A percentile compares a stretch with the other conserved stretches of the same genome.
Conservation (phyloP, 1,284 basidiomycete genomes). For the Caloboletus inedulis region DNA sequence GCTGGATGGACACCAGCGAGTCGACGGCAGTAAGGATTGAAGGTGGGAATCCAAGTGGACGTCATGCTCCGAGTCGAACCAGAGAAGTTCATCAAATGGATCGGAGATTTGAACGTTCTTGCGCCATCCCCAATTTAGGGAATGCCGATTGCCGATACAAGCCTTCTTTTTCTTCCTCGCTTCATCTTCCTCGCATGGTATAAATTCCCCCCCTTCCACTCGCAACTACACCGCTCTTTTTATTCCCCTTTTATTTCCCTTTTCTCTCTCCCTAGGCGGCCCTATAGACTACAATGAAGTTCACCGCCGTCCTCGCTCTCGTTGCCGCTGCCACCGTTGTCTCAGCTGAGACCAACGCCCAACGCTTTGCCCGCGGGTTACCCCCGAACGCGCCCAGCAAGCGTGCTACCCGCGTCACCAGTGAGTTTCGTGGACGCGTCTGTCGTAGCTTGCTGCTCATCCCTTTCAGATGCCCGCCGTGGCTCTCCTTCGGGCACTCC, state of each 20-base stretch:
- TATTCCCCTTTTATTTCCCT: not conserved
- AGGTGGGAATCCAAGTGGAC: not conserved
- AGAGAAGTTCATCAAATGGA: not conserved
- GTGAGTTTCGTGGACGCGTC: slow-evolving; percentile 17
- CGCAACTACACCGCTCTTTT: not conserved
- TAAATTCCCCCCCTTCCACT: slow-evolving; percentile 6
- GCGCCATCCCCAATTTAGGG: not conserved
- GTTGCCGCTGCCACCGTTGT: slow-evolving; percentile 34
- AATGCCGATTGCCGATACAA: slow-evolving; percentile 17
- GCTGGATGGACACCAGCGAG: not conserved
- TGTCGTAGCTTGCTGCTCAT: not conserved
- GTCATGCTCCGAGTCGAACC: not conserved
- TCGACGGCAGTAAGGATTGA: not conserved
- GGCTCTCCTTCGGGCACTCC: slow-evolving; percentile 30
- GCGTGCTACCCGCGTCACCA: slow-evolving; percentile 9
- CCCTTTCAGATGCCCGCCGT: slow-evolving; percentile 28
- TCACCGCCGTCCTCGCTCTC: slow-evolving; percentile 39
- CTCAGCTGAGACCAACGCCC: slow-evolving; percentile 46
- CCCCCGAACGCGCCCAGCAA: slow-evolving; percentile 25
- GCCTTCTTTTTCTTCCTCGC: slow-evolving; percentile 8
- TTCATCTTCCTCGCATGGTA: slow-evolving; percentile 1
- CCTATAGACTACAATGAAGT: slow-evolving; percentile 37
- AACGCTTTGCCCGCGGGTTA: slow-evolving; percentile 50
- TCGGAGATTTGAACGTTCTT: slow-evolving; percentile 2
- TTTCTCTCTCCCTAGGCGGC: not conserved